Conservation (phyloP, 1,139 yeast genomes). For the Blastobotrys niveus region DNA sequence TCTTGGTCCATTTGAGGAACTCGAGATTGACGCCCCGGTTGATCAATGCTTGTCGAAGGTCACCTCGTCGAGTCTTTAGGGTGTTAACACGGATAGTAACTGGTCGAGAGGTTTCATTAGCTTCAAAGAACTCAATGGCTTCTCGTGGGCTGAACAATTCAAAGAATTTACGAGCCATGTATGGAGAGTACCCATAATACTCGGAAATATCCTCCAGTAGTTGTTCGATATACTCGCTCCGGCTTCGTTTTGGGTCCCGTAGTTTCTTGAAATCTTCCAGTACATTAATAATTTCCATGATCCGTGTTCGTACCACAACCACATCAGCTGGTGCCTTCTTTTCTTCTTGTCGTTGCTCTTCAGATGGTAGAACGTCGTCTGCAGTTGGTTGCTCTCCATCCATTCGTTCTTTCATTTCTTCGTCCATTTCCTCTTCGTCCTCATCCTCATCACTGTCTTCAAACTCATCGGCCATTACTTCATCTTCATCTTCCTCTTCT, state of each 20-base stretch:
- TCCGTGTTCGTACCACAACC: slow-evolving; percentile 81
- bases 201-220: slow-evolving; percentile 79
- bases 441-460: slow-evolving; percentile 28
- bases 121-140: slow-evolving; percentile 97
- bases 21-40: slow-evolving; percentile 96
- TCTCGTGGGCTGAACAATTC: slow-evolving; percentile 89
- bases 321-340: slow-evolving; percentile 58
- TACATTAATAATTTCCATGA: slow-evolving; percentile 94
- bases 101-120: slow-evolving; percentile 95
- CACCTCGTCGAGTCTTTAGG: slow-evolving; percentile 88
- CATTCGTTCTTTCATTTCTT: slow-evolving; percentile 20
- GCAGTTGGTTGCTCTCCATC: neutral
- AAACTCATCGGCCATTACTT: slow-evolving; percentile 24
- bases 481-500: slow-evolving; percentile 28
- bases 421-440: slow-evolving; percentile 27
- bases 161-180: slow-evolving; percentile 88
- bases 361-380: slow-evolving; percentile 35
- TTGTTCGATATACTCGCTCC: slow-evolving; percentile 75
- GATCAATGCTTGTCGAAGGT: slow-evolving; percentile 88
- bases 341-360: slow-evolving; percentile 59
- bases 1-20: slow-evolving; percentile 97
- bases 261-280: slow-evolving; percentile 81
- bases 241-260: slow-evolving; percentile 80
- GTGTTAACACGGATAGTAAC: slow-evolving; percentile 96
- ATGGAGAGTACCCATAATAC: slow-evolving; percentile 95